Conservation (phyloP, 768 basidiomycete species). For the Amanita thiersii region DNA sequence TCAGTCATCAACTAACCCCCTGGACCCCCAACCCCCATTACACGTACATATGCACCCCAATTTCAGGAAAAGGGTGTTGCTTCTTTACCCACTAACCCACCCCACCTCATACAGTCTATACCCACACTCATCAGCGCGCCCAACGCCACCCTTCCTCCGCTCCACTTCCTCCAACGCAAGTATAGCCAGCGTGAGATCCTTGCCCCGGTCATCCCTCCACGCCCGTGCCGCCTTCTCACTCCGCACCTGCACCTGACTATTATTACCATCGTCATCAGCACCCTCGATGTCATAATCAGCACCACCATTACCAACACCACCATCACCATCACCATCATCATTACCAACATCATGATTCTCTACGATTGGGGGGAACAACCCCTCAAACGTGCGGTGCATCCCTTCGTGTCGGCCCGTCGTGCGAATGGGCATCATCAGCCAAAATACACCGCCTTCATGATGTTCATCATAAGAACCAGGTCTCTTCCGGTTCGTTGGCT, state of each 20-base stretch:
- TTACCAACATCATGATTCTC: constrained; percentile 4
- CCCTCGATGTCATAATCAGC: neutral
- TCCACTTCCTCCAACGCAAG: constrained; percentile 38
- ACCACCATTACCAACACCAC: too few species aligned
- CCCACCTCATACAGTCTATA: constrained; percentile 68
- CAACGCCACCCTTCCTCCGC: constrained; percentile 45
- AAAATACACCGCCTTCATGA: constrained; percentile 44
- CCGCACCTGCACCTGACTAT: too few species aligned
- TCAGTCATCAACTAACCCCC: too few species aligned
- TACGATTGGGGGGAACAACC: constrained; percentile 34
- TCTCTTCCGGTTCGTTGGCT: constrained; percentile 14
- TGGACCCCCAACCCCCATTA: too few species aligned
- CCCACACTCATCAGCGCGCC: constrained; percentile 61
- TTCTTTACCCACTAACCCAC: constrained; percentile 32
- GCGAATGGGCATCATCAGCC: constrained; percentile 68
- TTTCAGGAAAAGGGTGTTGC: neutral
- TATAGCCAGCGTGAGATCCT: constrained; percentile 30
- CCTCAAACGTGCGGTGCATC: constrained; percentile 46
- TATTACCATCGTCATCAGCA: too few species aligned
- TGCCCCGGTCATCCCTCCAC: constrained; percentile 1
- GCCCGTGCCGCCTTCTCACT: neutral
- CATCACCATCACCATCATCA: too few species aligned
- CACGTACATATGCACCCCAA: too few species aligned
- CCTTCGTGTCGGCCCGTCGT: constrained; percentile 55
- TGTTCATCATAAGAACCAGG: too few species aligned